Evolutionary conservation across 73 alveolate species (phyloP), one percentile per base, ranked within the genome.

Genomic region (Paraurostyla sp.): DNA sequence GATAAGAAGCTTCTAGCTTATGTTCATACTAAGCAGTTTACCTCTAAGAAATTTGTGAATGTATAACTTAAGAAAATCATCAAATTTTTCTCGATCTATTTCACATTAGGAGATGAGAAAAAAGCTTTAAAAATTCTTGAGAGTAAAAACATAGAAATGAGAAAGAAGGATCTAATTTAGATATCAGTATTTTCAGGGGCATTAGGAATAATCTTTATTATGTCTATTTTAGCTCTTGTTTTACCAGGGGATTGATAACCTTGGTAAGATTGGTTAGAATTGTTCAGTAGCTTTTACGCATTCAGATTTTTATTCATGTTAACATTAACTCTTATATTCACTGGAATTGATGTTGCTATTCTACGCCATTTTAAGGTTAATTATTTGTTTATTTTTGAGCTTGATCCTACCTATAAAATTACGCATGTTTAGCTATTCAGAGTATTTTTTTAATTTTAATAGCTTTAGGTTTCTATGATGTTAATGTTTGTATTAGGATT

Each of bases 371-470:
- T 22, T 58, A 27, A 71, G 56, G 89, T 87, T 30, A 87, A 87
- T 48, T 87, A 87, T 43, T 54, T 76, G 33, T 76, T 75, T 48
- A 87, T 87, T 18, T 87, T 87, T 54, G 93, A 87, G 20, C 46
- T 82, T 1, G 76, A 87, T 87, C 93, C 93, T 2, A 27, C 36
- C 32, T 48, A 87, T 45, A 46, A 83, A 29, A n/a, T 87, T 0
- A 22, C 65, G n/a, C 60, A 52, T 60, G 69, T 41, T 13, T 60
- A 59, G 69, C 71, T 76, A 15, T 73, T 36, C 46, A 73, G 49
- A 48, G 86, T 62, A 62, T 23, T 15, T 11, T 13, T 15, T 15
- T 62, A 27, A 4, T 13, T 62, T 62, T 9, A 62, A 9, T 62
- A 9, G 3, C 30, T 62, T 16, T 62, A 62, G 80, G 32, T 38